Conservation (phyloP, 441 rosid species). For the Iberis amara region DNA sequence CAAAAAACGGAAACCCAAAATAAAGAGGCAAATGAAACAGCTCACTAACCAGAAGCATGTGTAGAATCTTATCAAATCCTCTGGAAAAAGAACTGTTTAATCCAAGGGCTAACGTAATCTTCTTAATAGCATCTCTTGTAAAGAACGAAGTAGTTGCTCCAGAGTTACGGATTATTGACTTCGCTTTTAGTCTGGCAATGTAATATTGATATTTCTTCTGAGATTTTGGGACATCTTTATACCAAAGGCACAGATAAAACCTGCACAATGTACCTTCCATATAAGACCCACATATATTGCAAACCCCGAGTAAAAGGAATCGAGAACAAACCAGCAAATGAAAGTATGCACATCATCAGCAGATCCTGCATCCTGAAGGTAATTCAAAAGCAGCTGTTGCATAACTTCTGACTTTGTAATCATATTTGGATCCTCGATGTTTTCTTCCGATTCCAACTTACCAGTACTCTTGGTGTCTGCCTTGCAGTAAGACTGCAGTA, state of each 20-base stretch:
- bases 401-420: slow-evolving; percentile 65
- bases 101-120: slow-evolving; percentile 78
- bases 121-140: slow-evolving; percentile 73
- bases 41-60: slow-evolving; percentile 87
- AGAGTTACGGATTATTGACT: slow-evolving; percentile 72
- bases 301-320: slow-evolving; percentile 21
- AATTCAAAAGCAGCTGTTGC: slow-evolving; percentile 88
- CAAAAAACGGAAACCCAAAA: slow-evolving; percentile 21
- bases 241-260: slow-evolving; percentile 94
- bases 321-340: slow-evolving; percentile 73
- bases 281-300: slow-evolving; percentile 28
- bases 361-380: slow-evolving; percentile 83
- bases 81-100: slow-evolving; percentile 91
- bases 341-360: slow-evolving; percentile 74
- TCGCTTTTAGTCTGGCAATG: slow-evolving; percentile 81
- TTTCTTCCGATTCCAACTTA: slow-evolving; percentile 34
- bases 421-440: slow-evolving; percentile 32
- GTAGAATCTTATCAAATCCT: slow-evolving; percentile 96
- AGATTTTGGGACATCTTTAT: slow-evolving; percentile 82
- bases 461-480: slow-evolving; percentile 49
- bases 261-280: slow-evolving; percentile 43
- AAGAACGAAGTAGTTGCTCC: slow-evolving; percentile 54
- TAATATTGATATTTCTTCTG: slow-evolving; percentile 61
- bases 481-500: slow-evolving; percentile 72
- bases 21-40: slow-evolving; percentile 26